Conservation (phyloP, 1,284 basidiomycete species). For the Agroathelia rolfsii region DNA sequence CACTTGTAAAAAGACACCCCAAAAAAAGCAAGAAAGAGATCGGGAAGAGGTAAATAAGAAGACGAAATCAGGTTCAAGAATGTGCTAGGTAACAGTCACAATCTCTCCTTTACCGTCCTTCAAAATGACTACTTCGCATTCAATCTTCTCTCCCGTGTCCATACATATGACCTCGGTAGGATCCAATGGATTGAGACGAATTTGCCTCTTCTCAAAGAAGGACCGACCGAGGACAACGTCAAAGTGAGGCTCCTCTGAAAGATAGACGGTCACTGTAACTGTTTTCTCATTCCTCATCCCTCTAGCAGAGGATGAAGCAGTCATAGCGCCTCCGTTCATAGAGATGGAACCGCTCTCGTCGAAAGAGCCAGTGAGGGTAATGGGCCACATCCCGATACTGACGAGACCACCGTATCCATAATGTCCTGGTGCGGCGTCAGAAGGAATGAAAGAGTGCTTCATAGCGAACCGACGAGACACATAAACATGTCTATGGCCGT, state of each 20-base stretch:
- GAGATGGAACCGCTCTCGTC: slow-evolving; percentile 21
- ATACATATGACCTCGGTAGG: slow-evolving; percentile 88
- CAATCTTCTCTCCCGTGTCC: slow-evolving; percentile 91
- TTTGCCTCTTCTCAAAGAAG: slow-evolving; percentile 87
- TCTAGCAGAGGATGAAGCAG: slow-evolving; percentile 7
- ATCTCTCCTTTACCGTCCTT: slow-evolving; percentile 82
- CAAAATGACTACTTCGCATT: slow-evolving; percentile 85
- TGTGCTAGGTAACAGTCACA: slow-evolving; percentile 67
- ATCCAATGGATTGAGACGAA: slow-evolving; percentile 76
- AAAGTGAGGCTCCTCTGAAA: slow-evolving; percentile 94
- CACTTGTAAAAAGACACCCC: too few relatives aligned
- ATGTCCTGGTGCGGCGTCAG: slow-evolving; percentile 70
- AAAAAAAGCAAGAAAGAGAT: too few relatives aligned
- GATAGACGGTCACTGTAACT: slow-evolving; percentile 45
- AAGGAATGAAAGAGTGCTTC: slow-evolving; percentile 82
- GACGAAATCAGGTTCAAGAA: slow-evolving; percentile 3
- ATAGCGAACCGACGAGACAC: slow-evolving; percentile 90
- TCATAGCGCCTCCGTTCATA: slow-evolving; percentile 14
- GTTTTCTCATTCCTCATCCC: slow-evolving; percentile 12
- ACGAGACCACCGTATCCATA: slow-evolving; percentile 83
- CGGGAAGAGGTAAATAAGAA: too few relatives aligned
- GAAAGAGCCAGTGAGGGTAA: slow-evolving; percentile 39
- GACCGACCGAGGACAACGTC: slow-evolving; percentile 91
- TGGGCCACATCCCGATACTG: slow-evolving; percentile 74
- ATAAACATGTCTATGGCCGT: slow-evolving; percentile 92